These are phyloP conservation scores for Erigeron canadensis DNA, from an alignment of 129 eudicot genomes.

Conservation along the genomic window DNA sequence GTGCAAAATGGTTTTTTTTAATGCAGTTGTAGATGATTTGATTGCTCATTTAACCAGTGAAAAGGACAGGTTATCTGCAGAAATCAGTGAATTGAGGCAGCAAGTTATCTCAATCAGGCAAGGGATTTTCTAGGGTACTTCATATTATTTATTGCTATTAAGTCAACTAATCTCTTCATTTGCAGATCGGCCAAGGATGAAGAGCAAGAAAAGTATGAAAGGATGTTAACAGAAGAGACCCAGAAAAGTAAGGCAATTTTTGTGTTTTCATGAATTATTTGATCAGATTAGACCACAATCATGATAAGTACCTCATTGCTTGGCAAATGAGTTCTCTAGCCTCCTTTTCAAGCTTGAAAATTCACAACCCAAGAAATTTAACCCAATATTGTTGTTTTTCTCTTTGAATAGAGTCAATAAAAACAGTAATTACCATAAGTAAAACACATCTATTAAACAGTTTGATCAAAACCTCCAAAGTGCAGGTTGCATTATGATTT, in stretches of 20 bases:
- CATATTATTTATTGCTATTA: not conserved
- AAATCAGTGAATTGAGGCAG: slow-evolving; percentile 55
- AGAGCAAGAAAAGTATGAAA: slow-evolving; percentile 47
- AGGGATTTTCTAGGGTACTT: slow-evolving; percentile 19
- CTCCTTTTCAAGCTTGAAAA: too few species aligned
- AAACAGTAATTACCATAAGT: too few species aligned
- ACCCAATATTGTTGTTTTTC: too few species aligned
- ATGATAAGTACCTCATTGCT: too few species aligned
- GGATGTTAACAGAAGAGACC: slow-evolving; percentile 60
- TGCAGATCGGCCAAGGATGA: slow-evolving; percentile 71
- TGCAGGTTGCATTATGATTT: too few species aligned
- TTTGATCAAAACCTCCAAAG: too few species aligned
- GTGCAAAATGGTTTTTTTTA: slow-evolving; percentile 22
- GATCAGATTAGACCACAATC: too few species aligned
- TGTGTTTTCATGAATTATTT: not conserved
- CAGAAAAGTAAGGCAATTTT: slow-evolving; percentile 57
- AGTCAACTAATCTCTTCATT: slow-evolving; percentile 15
- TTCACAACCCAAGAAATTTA: too few species aligned
- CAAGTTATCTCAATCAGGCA: slow-evolving; percentile 63
- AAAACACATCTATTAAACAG: too few species aligned
- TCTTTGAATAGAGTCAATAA: too few species aligned
- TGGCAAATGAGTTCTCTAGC: too few species aligned
- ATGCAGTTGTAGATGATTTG: slow-evolving; percentile 77
- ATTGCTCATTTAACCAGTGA: slow-evolving; percentile 57
- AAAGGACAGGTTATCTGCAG: slow-evolving; percentile 46